Conservation (phyloP, 2,329 filamentous ascomycete genomes). For the Arthrobotrys entomopaga region DNA sequence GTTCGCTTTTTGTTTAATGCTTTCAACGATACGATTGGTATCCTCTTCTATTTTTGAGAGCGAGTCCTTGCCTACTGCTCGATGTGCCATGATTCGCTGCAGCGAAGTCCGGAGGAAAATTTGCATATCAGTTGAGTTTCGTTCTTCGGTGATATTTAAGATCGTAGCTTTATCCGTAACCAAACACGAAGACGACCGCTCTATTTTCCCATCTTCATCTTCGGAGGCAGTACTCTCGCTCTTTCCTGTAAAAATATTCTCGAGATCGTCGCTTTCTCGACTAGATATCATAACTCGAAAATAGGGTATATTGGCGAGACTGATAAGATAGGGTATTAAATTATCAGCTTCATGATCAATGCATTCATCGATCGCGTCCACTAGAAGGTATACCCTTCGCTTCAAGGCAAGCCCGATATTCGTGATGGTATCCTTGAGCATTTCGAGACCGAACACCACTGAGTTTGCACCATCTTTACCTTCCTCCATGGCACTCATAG, state of each 20-base stretch:
- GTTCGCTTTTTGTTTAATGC: constrained; percentile 47
- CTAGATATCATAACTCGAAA: constrained; percentile 49
- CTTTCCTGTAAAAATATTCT: constrained; percentile 20
- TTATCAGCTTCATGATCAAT: constrained; percentile 32
- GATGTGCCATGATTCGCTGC: constrained; percentile 39
- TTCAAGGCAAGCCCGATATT: constrained; percentile 20
- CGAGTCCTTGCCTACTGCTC: constrained; percentile 2
- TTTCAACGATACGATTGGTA: constrained; percentile 14
- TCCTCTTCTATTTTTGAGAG: constrained; percentile 21
- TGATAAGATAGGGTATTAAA: constrained; percentile 25
- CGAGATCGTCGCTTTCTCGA: constrained; percentile 34
- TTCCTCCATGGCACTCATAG: background rate
- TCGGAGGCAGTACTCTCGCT: background rate
- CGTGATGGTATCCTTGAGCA: constrained; percentile 40
- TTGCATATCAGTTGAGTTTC: constrained; percentile 43
- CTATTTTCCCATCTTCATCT: background rate
- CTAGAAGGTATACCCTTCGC: constrained; percentile 32
- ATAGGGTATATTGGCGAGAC: constrained; percentile 7
- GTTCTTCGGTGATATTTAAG: constrained; percentile 45
- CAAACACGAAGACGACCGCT: constrained; percentile 17
- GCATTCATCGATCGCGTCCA: constrained; percentile 49
- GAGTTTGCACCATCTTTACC: constrained; percentile 10
- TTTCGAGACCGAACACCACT: constrained; percentile 20
- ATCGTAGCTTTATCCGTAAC: constrained; percentile 28
- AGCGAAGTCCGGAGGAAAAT: constrained; percentile 36